Evolutionary conservation across 148 eudicot genomes (phyloP), one percentile per base, ranked within the genome.

Genomic region (Arbutus unedo): DNA sequence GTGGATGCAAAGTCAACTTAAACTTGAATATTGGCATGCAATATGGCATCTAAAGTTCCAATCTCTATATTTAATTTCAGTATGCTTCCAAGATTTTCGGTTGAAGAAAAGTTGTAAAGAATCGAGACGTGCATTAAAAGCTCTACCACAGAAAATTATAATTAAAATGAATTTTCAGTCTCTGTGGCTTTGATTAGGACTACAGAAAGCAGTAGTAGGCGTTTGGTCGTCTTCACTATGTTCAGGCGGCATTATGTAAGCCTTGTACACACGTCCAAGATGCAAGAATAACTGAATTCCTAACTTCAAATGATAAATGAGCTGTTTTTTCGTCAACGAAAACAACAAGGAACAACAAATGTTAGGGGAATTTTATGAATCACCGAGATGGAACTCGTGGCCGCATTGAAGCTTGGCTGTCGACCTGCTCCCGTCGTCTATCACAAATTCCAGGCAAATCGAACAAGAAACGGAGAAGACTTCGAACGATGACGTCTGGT

Each of bases 331-430:
- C 13, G 11, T 41, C 48, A 38, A 38, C 14, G 67, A 56, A 66
- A 55, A 16, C 48, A 78, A 78, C 49, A 78, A 57, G 21, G 51
- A 44, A 78, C n/a, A 79, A 47, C 10, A 77, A 79, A 66, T 16
- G 57, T 54, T 3, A 85, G 77, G 76, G 41, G 83, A 43, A 45
- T 16, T 72, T 79, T 23, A 18, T 10, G 23, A 62, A 82, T 81
- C 85, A 92, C 95, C 95, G 76, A 92, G 83, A 87, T 92, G 95
- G 80, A 92, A 92, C 70, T 88, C 86, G 81, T 89, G 93, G 72
- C 90, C 93, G 76, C 95, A 92, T 84, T 88, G 90, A 4, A 91
- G 86, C 84, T 85, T 91, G 59, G 93, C 95, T 43, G 50, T 77
- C 13, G 90, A 87, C 89, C 93, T 87, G 23, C 73, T 82, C 62